Percentiles rank a stretch among this genome's conserved stretches.
phyloP scores from a whole-genome alignment of 2,329 filamentous ascomycete species.

The Trichophyton schoenleinii region DNA sequence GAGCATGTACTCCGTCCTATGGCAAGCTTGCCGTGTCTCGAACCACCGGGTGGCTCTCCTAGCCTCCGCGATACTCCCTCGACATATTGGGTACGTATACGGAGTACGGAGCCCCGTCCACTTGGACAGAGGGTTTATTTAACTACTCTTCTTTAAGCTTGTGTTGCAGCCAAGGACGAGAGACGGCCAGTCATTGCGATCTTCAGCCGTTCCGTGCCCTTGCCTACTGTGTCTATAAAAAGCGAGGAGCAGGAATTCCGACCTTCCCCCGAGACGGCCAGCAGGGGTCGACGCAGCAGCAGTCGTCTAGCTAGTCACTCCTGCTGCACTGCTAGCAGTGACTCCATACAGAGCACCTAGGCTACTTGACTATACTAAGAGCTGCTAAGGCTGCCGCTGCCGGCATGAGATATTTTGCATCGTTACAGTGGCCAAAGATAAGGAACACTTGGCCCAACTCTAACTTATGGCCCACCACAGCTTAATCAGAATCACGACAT shows the following conservation, averaged over 20 bases:
- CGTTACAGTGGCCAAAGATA: not conserved
- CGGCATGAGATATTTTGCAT: too few relatives aligned
- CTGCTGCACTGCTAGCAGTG: too few relatives aligned
- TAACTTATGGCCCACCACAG: not conserved
- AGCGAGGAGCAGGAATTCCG: not conserved
- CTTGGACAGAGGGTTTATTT: not conserved
- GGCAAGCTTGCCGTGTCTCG: not conserved
- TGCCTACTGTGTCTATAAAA: not conserved
- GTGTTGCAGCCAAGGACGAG: not conserved
- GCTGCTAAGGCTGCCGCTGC: too few relatives aligned
- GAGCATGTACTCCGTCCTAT: too few relatives aligned
- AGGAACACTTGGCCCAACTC: constrained; percentile 1
- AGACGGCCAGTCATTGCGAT: not conserved
- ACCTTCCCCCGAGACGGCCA: not conserved
- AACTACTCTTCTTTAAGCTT: not conserved
- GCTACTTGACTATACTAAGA: too few relatives aligned
- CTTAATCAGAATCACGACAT: not conserved
- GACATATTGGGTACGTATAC: too few relatives aligned
- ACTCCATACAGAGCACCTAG: too few relatives aligned
- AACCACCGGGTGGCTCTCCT: not conserved
- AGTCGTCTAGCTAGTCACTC: too few relatives aligned
- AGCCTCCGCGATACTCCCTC: not conserved
- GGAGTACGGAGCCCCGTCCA: not conserved
- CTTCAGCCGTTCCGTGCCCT: not conserved
- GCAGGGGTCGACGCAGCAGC: too few relatives aligned